Conservation (phyloP, 768 basidiomycete species). For the Macrocybe gigantea region DNA sequence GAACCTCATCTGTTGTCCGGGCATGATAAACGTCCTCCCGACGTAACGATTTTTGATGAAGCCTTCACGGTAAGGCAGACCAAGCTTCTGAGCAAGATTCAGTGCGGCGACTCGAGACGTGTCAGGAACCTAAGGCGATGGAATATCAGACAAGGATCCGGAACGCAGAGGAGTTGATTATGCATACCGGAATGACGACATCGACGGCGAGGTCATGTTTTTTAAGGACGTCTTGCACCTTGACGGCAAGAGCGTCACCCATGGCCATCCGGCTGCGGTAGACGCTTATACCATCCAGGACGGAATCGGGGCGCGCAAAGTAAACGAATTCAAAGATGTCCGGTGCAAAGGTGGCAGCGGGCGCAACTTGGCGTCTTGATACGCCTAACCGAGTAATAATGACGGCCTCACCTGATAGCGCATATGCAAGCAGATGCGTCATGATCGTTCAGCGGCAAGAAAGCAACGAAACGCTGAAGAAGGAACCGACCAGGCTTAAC, state of each 20-base stretch:
- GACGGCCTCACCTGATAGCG: constrained; percentile 76
- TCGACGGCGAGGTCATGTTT: constrained; percentile 72
- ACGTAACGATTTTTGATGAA: constrained; percentile 99
- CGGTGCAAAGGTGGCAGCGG: constrained; percentile 77
- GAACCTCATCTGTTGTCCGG: constrained; percentile 92
- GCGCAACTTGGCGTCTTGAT: constrained; percentile 66
- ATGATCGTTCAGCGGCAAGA: background rate
- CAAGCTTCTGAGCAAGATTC: constrained; percentile 87
- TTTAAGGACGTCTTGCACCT: constrained; percentile 70
- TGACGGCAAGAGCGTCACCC: constrained; percentile 91
- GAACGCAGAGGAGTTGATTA: constrained; percentile 2
- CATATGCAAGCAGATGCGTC: constrained; percentile 2
- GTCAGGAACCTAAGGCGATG: constrained; percentile 70
- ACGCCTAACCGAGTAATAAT: constrained; percentile 86
- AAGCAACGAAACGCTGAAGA: background rate
- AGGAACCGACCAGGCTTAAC: constrained; percentile 69
- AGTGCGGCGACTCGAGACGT: constrained; percentile 95
- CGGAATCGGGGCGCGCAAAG: constrained; percentile 96
- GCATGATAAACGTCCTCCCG: constrained; percentile 99
- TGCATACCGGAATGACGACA: constrained; percentile 88
- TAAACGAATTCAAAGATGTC: constrained; percentile 99
- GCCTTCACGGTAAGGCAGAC: constrained; percentile 92
- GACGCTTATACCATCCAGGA: constrained; percentile 94
- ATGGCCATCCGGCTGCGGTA: constrained; percentile 99
- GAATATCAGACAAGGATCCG: too few species aligned